Conservation (phyloP, 140 eudicot species). For the Bidens hawaiensis region DNA sequence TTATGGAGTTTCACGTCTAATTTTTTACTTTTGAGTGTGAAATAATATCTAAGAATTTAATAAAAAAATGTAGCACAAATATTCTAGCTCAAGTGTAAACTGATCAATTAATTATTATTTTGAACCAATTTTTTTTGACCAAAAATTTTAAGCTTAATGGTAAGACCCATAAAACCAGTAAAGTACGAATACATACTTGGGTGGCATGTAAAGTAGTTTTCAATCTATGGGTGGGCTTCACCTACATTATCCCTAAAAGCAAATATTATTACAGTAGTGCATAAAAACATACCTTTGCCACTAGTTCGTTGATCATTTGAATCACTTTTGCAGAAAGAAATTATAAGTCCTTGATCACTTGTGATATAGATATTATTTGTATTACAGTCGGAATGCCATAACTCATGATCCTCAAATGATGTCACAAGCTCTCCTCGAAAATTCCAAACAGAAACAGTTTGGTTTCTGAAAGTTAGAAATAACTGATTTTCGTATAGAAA, state of each 20-base stretch:
- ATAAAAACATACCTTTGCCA: constrained; percentile 38
- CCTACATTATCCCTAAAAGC: not conserved
- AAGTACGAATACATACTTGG: too few relatives aligned
- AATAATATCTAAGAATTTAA: too few relatives aligned
- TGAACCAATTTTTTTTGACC: too few relatives aligned
- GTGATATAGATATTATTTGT: constrained; percentile 54
- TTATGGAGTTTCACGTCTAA: too few relatives aligned
- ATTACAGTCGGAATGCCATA: constrained; percentile 68
- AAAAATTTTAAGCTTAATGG: too few relatives aligned
- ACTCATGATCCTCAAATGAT: constrained; percentile 71
- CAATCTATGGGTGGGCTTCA: too few relatives aligned
- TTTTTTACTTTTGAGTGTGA: too few relatives aligned
- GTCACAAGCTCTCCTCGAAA: constrained; percentile 81
- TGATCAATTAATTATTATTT: too few relatives aligned
- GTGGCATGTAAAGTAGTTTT: too few relatives aligned
- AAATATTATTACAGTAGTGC: not conserved
- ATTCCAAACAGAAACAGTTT: constrained; percentile 82
- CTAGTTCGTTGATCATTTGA: constrained; percentile 44
- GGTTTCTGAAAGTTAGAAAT: constrained; percentile 68
- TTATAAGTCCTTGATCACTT: constrained; percentile 71
- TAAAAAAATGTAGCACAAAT: too few relatives aligned
- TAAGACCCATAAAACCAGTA: too few relatives aligned
- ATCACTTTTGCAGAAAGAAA: constrained; percentile 70
- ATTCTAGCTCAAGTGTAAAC: too few relatives aligned
- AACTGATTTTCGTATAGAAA: constrained; percentile 74